phyloP scores from a whole-genome alignment of 305 asterid genomes.

The Fraxinus xanthoxyloides region DNA sequence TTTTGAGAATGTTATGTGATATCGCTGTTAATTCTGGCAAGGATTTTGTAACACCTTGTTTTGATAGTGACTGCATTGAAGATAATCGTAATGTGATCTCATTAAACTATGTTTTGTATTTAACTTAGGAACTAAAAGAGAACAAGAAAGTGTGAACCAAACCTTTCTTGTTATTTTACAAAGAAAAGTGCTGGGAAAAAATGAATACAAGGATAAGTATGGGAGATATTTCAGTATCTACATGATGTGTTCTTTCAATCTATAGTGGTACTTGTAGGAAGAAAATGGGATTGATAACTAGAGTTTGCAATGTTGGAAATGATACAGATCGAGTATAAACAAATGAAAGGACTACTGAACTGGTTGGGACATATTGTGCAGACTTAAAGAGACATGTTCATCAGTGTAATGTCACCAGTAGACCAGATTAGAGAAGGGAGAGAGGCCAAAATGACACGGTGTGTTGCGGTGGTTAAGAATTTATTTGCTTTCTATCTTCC shows the following conservation, averaged over 20 bases:
- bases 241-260: not conserved
- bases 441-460: not conserved
- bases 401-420: not conserved
- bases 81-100: not conserved
- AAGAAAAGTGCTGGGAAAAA: not conserved
- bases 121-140: not conserved
- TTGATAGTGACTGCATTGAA: not conserved
- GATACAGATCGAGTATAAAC: not conserved
- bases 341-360: not conserved
- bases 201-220: not conserved
- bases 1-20: not conserved
- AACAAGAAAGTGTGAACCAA: not conserved
- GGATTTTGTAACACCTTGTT: not conserved
- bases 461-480: not conserved
- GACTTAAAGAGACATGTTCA: not conserved
- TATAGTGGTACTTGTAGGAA: not conserved
- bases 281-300: not conserved
- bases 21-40: not conserved
- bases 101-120: not conserved
- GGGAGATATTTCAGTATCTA: not conserved
- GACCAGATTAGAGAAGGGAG: not conserved
- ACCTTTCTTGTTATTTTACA: not conserved
- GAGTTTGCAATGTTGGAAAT: not conserved
- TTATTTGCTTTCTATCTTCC: not conserved
- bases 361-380: not conserved